Base-by-base conservation (phyloP, 1,139 yeast genomes). In the Hemisphaericaspora subhashii region DNA sequence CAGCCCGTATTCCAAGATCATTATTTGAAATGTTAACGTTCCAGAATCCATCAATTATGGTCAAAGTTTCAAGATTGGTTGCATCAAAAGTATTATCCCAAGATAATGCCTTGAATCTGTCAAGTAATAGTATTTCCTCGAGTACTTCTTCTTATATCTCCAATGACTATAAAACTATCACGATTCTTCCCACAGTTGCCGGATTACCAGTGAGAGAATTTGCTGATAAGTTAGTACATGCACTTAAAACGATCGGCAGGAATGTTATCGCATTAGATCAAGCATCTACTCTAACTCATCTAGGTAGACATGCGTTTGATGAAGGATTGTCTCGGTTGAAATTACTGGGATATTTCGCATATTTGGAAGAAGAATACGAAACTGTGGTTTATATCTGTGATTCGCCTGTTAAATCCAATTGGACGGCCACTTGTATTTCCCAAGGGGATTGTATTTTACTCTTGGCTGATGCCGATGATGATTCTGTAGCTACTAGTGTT, bases 241-340 rank as follows among this genome's bases (percentile, higher is more conserved):
- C 96, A 0, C 77, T 90, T 49, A 78, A 79, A 50, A 74, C 76
- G 14, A 86, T 86, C 38, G 90, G 89, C 3, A 74, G 86, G 36
- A 72, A 81, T 6, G 95, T 87, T 1, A 81, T 85, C 38, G 79
- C 89, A 0, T 66, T 92, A 17, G 89, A 89, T 51, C 95, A 89
- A 55, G 83, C 95, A 0, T 76, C 90, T 0, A 83, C 90, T 1
- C 67, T 92, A 43, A 76, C 78, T 3, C 92, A 86, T 58, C 68
- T 92, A 43, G 98, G 98, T 0, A 77, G 90, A 40, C 88, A 90
- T 62, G 98, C 98, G 0, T 92, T 92, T 65, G 96, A 88, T 58
- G 90, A 83, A 51, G 50, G 73, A 26, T 71, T 92, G 43, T 88
- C 96, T 0, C 80, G 84, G 41, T 68, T 92, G 53, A 89, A 88